A percentile compares a stretch with the other conserved stretches of the same genome.
These are phyloP conservation scores for Monoraphidium neglectum DNA, from an alignment of 139 green algal species.

Conservation along the genomic window DNA sequence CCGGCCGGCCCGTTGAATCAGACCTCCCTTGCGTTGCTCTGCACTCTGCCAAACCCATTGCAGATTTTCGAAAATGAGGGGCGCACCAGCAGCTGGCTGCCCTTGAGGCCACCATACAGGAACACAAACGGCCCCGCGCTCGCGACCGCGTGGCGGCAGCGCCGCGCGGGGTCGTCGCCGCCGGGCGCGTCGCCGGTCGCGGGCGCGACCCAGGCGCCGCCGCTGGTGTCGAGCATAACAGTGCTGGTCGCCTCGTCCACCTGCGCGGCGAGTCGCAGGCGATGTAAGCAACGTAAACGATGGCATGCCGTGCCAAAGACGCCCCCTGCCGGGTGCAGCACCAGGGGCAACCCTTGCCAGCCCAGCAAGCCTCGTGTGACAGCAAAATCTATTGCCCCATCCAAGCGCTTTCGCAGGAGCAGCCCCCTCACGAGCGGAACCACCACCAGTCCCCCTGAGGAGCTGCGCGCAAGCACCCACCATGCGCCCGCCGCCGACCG, in stretches of 20 bases:
- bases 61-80: slow-evolving; percentile 55
- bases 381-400: too few species aligned
- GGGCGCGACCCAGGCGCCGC: slow-evolving; percentile 64
- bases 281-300: too few species aligned
- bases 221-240: slow-evolving; percentile 91
- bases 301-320: too few species aligned
- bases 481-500: slow-evolving; percentile 94
- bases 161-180: slow-evolving; percentile 58
- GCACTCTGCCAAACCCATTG: too few species aligned
- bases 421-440: too few species aligned
- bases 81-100: slow-evolving; percentile 87
- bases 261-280: too few species aligned
- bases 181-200: slow-evolving; percentile 4
- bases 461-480: slow-evolving; percentile 33
- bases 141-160: slow-evolving; percentile 84
- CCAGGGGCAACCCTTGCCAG: too few species aligned
- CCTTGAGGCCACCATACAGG: slow-evolving; percentile 91
- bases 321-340: too few species aligned
- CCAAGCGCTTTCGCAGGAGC: too few species aligned
- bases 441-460: too few species aligned
- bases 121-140: slow-evolving; percentile 92
- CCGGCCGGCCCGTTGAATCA: too few species aligned
- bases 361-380: too few species aligned
- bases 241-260: slow-evolving; percentile 81
- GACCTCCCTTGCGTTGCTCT: background rate